Base-by-base conservation (phyloP, 768 basidiomycete genomes). In the Lentinula boryana region DNA sequence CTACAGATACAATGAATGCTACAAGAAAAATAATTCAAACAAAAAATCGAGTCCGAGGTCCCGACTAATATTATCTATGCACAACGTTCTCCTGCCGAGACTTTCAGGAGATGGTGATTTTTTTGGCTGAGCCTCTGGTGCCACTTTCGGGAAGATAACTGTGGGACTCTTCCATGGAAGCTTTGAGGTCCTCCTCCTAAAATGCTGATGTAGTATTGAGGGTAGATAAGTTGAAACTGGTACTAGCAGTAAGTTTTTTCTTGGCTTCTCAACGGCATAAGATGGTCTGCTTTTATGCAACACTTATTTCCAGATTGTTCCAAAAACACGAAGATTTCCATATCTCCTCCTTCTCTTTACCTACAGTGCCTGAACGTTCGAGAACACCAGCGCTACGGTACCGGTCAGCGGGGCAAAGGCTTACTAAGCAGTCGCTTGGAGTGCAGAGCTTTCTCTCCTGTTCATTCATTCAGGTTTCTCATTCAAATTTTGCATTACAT, bases 151-250 rank as follows among this genome's bases (percentile, higher is more conserved):
- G 36, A 38, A 38, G 3, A 13, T 38, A 1, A 38, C 36, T 38
- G 36, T 38, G 6, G 36, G 13, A 38, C 36, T 38, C 36, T 8
- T 8, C 6, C 36, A n/a, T 48, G 8, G 16, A 48, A 48, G 21
- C 16, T 48, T n/a, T 48, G 51, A 52, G 5, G 8, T 52, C 36
- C 6, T 38, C 5, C 13, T 8, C 36, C 36, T 38, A 13, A 3
- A 59, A 69, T 61, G n/a, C 27, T 57, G 59, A 32, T 48, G 7
- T 27, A 27, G 27, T 23, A 23, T 23, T 23, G 23, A 23, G 23
- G 23, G 23, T 23, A 23, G 27, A 27, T n/a, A n/a, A n/a, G n/a
- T 27, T 27, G 27, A 27, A 27, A 27, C 4, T 27, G 27, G 27
- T 27, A 27, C 27, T 27, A 27, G 27, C 27, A 27, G 27, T 27